Base-by-base conservation (phyloP, 169 alveolate species). In the Plasmodium malariae region DNA sequence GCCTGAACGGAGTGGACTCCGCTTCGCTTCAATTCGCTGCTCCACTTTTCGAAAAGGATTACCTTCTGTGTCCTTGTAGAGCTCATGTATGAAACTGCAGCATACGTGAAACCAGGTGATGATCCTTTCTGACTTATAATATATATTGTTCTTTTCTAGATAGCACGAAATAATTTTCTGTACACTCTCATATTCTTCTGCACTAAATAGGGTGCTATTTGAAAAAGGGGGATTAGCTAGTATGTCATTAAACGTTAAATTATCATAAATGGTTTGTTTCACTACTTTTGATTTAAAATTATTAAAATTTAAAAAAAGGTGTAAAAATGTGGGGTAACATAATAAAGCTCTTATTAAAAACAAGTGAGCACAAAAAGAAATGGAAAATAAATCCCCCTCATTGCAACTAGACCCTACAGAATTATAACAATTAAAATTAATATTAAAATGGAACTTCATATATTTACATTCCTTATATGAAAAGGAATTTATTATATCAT, bases 101-200 rank as follows among this genome's bases (percentile, higher is more conserved):
- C 89, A 76, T 36, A 76, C 89, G 54, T 76, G 89, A 12, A 76
- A 14, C 89, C 89, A 76, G 24, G 89, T 76, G 36, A 76, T 76
- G n/a, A 76, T 43, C 19, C 45, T 60, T 26, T 76, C 89, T 12
- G 89, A 76, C 14, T 76, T 76, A 55, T 76, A 76, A 45, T 76
- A 76, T 9, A 76, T 76, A 14, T 76, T 76, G 30, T 62, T 62
- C 54, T 76, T 76, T 45, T 76, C 89, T 9, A 76, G 7, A 51
- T 60, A 76, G 21, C 76, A 60, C 1, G 37, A 24, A 11, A 76
- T 62, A 12, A 76, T n/a, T 37, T 76, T 76, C 14, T 76, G 89
- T n/a, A 76, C 76, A 1, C 24, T 62, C 14, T 59, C 89, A 76
- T 62, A 2, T 2, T 76, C 89, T 62, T 45, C 48, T 19, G 1